These are phyloP conservation scores for Trichoderma afroharzianum DNA, from an alignment of 2,329 filamentous ascomycete genomes.

Conservation along the genomic window DNA sequence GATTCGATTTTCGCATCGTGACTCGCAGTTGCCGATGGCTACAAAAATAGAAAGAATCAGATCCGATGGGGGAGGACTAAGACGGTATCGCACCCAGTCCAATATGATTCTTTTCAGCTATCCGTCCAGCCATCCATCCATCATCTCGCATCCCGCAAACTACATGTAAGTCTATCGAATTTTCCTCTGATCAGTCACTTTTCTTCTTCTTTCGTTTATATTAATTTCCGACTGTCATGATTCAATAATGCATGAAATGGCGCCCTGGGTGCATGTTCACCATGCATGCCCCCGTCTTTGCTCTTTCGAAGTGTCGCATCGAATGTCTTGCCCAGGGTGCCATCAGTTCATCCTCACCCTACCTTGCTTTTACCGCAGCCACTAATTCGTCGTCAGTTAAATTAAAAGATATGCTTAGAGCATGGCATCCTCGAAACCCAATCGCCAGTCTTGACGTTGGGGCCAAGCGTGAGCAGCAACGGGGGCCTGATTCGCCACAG, in stretches of 20 bases:
- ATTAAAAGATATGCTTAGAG: neutral
- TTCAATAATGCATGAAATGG: neutral
- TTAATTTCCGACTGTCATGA: slow-evolving; percentile 1
- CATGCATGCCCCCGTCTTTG: neutral
- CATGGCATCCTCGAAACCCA: neutral
- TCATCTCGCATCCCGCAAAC: neutral
- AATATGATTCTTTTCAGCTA: neutral
- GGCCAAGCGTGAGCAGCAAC: neutral
- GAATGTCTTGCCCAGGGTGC: neutral
- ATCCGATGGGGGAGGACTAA: neutral
- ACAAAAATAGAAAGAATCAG: no score
- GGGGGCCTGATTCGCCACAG: neutral
- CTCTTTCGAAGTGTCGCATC: neutral
- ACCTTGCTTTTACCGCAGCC: neutral
- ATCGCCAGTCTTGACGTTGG: neutral
- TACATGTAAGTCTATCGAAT: neutral
- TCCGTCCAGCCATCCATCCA: neutral
- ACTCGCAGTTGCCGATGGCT: neutral
- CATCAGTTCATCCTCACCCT: neutral
- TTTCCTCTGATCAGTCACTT: neutral
- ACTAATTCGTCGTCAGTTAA: neutral
- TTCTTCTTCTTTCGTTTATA: neutral
- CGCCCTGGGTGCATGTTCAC: neutral
- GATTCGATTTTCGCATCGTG: neutral
- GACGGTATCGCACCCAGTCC: no score